phyloP scores from a whole-genome alignment of 352 stramenopile genomes.

The Pythium utonaiense region DNA sequence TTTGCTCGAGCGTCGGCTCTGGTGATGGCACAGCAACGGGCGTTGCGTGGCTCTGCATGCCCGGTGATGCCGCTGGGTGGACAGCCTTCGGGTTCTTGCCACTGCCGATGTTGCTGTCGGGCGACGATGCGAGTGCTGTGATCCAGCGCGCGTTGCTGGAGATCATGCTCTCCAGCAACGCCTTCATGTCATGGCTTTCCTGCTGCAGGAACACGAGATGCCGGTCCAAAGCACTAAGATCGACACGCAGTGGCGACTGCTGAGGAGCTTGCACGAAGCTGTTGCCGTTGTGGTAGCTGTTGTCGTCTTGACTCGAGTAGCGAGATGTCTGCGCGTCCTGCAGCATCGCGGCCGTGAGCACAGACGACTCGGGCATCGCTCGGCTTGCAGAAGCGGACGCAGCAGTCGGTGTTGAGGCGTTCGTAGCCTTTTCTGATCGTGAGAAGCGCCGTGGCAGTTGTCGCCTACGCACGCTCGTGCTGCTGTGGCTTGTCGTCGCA shows the following conservation, averaged over 20 bases:
- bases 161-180: conserved; percentile 61
- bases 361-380: conserved; percentile 8
- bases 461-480: conserved; percentile 15
- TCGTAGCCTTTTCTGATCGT: conserved; percentile 2
- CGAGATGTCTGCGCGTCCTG: neutral
- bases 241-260: conserved; percentile 28
- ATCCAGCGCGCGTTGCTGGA: conserved; percentile 74
- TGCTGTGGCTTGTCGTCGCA: neutral
- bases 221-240: conserved; percentile 55
- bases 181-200: conserved; percentile 68
- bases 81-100: conserved; percentile 24
- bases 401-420: conserved; percentile 6
- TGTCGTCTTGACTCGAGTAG: neutral
- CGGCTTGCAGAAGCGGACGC: neutral
- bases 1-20: conserved; percentile 37
- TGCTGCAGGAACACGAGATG: conserved; percentile 67
- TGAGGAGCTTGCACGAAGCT: conserved; percentile 16
- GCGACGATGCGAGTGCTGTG: conserved; percentile 34
- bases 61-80: conserved; percentile 14
- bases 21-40: neutral
- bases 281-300: conserved; percentile 7
- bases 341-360: conserved; percentile 24
- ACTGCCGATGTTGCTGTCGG: conserved; percentile 19
- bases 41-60: neutral
- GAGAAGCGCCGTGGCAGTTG: conserved; percentile 15